phyloP scores from a whole-genome alignment of 345 rosid genomes.

The Citrus cavaleriei region DNA sequence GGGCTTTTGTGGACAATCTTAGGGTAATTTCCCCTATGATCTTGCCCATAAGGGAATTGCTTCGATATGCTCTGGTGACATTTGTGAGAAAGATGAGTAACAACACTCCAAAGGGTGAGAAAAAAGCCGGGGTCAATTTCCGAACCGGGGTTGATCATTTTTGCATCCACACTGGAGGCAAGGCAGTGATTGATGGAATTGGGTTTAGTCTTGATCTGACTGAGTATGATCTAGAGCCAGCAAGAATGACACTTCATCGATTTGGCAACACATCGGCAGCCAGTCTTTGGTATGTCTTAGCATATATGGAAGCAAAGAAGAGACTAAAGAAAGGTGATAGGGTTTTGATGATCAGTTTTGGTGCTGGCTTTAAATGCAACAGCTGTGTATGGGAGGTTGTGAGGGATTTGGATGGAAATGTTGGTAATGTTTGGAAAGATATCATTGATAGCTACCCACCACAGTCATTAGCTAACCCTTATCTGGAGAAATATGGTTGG shows the following conservation, averaged over 20 bases:
- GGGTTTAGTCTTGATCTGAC: constrained; percentile 55
- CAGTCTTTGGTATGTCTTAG: constrained; percentile 92
- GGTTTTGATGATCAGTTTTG: constrained; percentile 70
- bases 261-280: constrained; percentile 95
- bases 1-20: constrained; percentile 74
- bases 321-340: constrained; percentile 75
- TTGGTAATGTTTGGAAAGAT: constrained; percentile 55
- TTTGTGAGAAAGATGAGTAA: constrained; percentile 31
- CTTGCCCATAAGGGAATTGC: constrained; percentile 66
- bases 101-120: constrained; percentile 13
- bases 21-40: constrained; percentile 66
- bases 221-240: constrained; percentile 80
- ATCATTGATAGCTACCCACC: constrained; percentile 75
- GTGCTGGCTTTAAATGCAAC: constrained; percentile 83
- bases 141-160: constrained; percentile 85
- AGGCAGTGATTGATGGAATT: constrained; percentile 90
- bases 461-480: constrained; percentile 61
- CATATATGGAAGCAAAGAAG: constrained; percentile 86
- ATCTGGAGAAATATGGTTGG: constrained; percentile 88
- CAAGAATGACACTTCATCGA: constrained; percentile 90
- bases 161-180: constrained; percentile 88
- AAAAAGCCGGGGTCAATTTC: constrained; percentile 57
- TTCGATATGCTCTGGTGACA: constrained; percentile 38
- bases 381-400: constrained; percentile 77
- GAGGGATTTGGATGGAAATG: constrained; percentile 42